A percentile compares a stretch with the other conserved stretches of the same genome.
Evolutionary conservation across 2,329 filamentous ascomycete genomes (phyloP).

Genomic region (Botrytis paeoniae): DNA sequence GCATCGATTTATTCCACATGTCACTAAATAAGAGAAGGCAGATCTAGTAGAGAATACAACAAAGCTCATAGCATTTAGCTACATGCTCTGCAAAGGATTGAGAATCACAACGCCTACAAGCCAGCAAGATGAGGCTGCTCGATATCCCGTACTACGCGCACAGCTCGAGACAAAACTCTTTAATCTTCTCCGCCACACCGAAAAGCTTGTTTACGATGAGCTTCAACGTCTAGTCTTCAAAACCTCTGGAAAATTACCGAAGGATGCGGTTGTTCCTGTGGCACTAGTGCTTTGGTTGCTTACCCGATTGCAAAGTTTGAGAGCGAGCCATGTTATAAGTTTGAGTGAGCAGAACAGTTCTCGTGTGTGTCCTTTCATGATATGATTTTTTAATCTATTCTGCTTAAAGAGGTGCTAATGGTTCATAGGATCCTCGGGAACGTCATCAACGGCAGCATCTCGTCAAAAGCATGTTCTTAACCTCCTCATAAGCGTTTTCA

Average conservation of each 20-base stretch:
- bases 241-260: constrained; percentile 27
- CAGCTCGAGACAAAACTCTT: constrained; percentile 34
- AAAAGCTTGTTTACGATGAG: constrained; percentile 28
- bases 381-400: not conserved
- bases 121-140: not conserved
- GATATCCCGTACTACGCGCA: constrained; percentile 23
- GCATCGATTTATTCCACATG: not conserved
- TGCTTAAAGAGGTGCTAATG: not conserved
- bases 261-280: constrained; percentile 32
- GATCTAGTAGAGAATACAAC: constrained; percentile 15
- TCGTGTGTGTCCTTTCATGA: constrained; percentile 18
- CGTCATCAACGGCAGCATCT: constrained; percentile 18
- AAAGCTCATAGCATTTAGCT: constrained; percentile 20
- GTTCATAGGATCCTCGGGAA: not conserved
- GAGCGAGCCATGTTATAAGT: constrained; percentile 27
- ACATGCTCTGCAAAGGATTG: constrained; percentile 31
- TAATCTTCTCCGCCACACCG: constrained; percentile 28
- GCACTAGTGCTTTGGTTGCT: constrained; percentile 33
- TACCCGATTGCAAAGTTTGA: constrained; percentile 27
- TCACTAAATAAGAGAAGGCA: constrained; percentile 9
- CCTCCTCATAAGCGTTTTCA: constrained; percentile 31
- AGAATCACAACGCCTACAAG: constrained; percentile 8
- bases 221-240: constrained; percentile 33
- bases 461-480: constrained; percentile 28
- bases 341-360: constrained; percentile 23